Evolutionary conservation across 139 green algal genomes (phyloP), one percentile per base, ranked within the genome.

Genomic region (Cymbomonas tetramitiformis): DNA sequence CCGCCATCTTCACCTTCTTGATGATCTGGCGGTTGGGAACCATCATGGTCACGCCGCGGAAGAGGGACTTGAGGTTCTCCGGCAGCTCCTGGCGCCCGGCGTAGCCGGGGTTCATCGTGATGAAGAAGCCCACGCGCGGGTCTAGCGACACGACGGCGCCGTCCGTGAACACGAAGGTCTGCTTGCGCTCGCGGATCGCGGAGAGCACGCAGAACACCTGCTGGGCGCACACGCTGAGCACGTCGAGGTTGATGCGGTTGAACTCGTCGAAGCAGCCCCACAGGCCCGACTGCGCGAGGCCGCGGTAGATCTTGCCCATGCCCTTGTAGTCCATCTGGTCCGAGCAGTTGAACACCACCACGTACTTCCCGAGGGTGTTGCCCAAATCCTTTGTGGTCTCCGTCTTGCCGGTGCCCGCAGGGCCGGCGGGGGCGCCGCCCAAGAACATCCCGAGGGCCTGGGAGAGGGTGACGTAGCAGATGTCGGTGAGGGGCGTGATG

Each of bases 211-310:
- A 95, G 74, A 90, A 86, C 25, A 95, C 78, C 41, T 70, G 62
- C 75, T 95, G 87, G 4, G 88, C 87, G 66, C 88, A 96, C 51
- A 95, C 88, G 19, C 71, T 86, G 32, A 96, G 74, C 46, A 96
- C 88, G 61, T 95, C 87, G 58, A 96, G 72, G 75, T 94, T 94
- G 83, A 96, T 96, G 66, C 88, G 79, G 72, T 96, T 96, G 80
- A 96, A 96, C 74, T 96, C 88, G 62, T 96, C 88, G 48, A 96
- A 94, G 78, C 86, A 96, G 29, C 84, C 83, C 88, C 88, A 96
- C 39, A 95, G 76, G 26, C 88, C 88, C 18, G 60, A 81, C 75
- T 96, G 86, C 1, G 88, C 88, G 53, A 96, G 74, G 28, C 88
- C 88, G 76, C 93, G 93, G 80, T 90, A 96, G 72, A 96, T 96